Evolutionary conservation across 2,329 filamentous ascomycete species (phyloP), one percentile per base, ranked within the genome.

Genomic region (Epichloe festucae): DNA sequence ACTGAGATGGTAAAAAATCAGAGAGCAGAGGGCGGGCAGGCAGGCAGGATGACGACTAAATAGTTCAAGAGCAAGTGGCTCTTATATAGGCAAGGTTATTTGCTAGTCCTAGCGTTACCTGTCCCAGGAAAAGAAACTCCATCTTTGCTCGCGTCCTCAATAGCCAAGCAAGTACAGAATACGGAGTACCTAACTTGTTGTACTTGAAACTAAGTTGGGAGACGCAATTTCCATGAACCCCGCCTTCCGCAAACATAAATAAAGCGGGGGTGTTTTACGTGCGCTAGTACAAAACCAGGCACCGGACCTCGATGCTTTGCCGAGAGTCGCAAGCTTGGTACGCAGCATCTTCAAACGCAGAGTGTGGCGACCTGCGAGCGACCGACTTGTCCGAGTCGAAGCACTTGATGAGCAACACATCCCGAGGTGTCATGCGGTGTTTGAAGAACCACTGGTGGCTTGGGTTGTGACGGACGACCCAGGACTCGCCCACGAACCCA

Each of bases 241-340:
- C 40, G 19, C 17, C 17, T 11, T 11, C 19, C 40, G 17, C 8
- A 21, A 42, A 31, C 31, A 11, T 31, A 31, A 10, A 31, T 31
- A 31, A 31, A 31, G 31, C 31, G 31, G 31, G 31, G 31, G 31
- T 19, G 19, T 23, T 23, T 7, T 14, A 5, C 8, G 12, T 8
- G 10, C 5, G 41, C 36, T 78, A 75, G 56, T 82, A 81, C 58
- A 82, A 82, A 0, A 84, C 75, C 60, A 84, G 64, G 53, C 77
- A 80, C 57, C 81, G 67, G 1, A 84, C 79, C 67, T 84, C 81
- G 54, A 84, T 84, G 59, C 78, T 82, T 67, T 84, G 75, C 56
- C 81, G 59, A 8, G 74, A 74, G 49, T 75, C 74, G 23, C 76
- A 80, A 12, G 74, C 78, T 48, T 71, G 70, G 0, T 85, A 61